Evolutionary conservation across 179 eudicot species (phyloP).

Genomic region (Actinidia arguta): DNA sequence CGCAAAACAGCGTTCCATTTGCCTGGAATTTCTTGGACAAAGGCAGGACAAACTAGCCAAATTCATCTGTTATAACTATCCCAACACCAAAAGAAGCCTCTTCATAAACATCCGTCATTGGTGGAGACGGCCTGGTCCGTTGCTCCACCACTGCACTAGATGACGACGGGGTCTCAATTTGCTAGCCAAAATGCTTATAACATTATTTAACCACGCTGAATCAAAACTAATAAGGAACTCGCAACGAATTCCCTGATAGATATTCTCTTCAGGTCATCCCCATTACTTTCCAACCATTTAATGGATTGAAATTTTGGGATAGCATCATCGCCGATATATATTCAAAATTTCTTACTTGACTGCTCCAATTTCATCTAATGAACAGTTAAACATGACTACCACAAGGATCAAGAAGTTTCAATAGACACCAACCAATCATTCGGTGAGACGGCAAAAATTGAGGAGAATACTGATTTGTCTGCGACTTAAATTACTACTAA

Average conservation of each 20-base stretch:
- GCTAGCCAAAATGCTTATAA: no score
- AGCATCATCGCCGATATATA: neutral
- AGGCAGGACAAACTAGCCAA: no score
- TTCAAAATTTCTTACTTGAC: neutral
- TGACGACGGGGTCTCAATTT: no score
- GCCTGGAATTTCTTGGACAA: no score
- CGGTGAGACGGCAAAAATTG: neutral
- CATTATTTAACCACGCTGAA: no score
- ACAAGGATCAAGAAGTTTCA: neutral
- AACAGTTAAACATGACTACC: neutral
- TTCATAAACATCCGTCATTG: no score
- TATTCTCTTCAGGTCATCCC: neutral
- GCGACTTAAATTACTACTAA: neutral
- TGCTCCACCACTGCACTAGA: no score
- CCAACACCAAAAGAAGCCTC: no score
- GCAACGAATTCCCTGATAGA: neutral
- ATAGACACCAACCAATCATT: neutral
- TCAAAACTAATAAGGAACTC: constrained; percentile 1
- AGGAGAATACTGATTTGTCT: neutral
- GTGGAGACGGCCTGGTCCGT: no score
- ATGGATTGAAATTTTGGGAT: neutral
- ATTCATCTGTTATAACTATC: no score
- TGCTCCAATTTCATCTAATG: no score
- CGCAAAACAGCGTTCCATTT: no score
- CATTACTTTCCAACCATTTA: neutral